Conservation (phyloP, 768 basidiomycete genomes). For the Tulasnella sp. region DNA sequence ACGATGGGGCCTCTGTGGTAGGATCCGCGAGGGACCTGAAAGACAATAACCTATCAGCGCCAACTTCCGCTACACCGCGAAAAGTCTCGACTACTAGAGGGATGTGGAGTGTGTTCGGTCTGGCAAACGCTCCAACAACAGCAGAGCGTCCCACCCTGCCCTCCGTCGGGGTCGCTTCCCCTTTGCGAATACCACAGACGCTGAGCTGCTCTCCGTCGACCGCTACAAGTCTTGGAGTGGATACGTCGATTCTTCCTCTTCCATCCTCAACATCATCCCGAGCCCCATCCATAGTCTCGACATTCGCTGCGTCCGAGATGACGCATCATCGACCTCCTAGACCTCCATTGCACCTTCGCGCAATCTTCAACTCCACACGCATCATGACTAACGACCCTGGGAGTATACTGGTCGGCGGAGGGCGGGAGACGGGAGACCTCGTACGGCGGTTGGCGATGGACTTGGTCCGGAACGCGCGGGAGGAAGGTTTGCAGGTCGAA, state of each 20-base stretch:
- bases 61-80: slow-evolving; percentile 21
- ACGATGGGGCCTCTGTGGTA: slow-evolving; percentile 22
- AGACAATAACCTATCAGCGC: background rate
- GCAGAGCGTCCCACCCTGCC: background rate
- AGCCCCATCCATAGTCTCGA: slow-evolving; percentile 5
- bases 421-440: slow-evolving; percentile 48
- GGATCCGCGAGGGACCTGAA: slow-evolving; percentile 4
- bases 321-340: slow-evolving; percentile 19
- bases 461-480: slow-evolving; percentile 56
- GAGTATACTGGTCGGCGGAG: slow-evolving; percentile 50
- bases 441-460: slow-evolving; percentile 53
- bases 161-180: background rate
- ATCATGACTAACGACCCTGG: slow-evolving; percentile 75
- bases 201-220: background rate
- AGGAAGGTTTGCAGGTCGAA: slow-evolving; percentile 35
- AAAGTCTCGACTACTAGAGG: slow-evolving; percentile 17
- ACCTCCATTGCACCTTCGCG: slow-evolving; percentile 39
- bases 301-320: background rate
- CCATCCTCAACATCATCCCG: slow-evolving; percentile 6
- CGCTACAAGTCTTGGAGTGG: background rate
- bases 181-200: background rate
- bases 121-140: background rate
- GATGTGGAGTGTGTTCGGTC: slow-evolving; percentile 14
- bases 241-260: background rate
- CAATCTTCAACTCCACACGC: slow-evolving; percentile 71